Evolutionary conservation across 2,329 filamentous ascomycete genomes (phyloP), one percentile per base, ranked within the genome.

Genomic region (Ceratocystis colombiana): DNA sequence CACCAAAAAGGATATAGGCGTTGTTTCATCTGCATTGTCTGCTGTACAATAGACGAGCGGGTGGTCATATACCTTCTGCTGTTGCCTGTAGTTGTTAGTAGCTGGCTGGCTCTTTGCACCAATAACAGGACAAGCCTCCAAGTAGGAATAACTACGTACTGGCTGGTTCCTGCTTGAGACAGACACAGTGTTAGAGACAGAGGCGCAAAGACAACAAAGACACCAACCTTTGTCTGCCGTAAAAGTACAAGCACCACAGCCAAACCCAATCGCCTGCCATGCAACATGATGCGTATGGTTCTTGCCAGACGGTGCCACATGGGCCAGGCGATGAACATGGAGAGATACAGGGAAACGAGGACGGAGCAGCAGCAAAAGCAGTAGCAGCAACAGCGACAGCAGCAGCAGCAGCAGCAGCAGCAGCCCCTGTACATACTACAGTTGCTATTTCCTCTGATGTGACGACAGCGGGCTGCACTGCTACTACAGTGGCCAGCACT

Each of bases 21-120:
- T 41, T 53, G 48, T 53, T 53, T 53, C 48, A 53, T 53, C 48
- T 28, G 48, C 22, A 25, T 28, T 53, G 48, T 50, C 48, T 22
- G 25, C 20, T 53, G 25, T 25, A 8, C 48, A 22, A 53, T 22
- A 53, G 48, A 53, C 48, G 12, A 53, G 37, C 48, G 25, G 48
- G 48, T 28, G 25, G 10, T 5, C 10, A 5, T 50, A 50, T 25
- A n/a, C 46, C 5, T 48, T 50, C 20, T 22, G 46, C n/a, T n/a
- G 46, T 37, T 37, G 33, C 33, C 17, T 20, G 48, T 50, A 50
- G 17, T 22, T 22, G 8, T 25, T 22, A 25, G 48, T 50, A 50
- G 37, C 37, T 10, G 37, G 37, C 37, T 41, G 37, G 37, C 37
- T 41, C 10, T 41, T 41, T 41, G 37, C 10, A 41, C 12, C 37